These are phyloP conservation scores for Gloeopeniophorella convolvens DNA, from an alignment of 768 basidiomycete species.

Conservation along the genomic window DNA sequence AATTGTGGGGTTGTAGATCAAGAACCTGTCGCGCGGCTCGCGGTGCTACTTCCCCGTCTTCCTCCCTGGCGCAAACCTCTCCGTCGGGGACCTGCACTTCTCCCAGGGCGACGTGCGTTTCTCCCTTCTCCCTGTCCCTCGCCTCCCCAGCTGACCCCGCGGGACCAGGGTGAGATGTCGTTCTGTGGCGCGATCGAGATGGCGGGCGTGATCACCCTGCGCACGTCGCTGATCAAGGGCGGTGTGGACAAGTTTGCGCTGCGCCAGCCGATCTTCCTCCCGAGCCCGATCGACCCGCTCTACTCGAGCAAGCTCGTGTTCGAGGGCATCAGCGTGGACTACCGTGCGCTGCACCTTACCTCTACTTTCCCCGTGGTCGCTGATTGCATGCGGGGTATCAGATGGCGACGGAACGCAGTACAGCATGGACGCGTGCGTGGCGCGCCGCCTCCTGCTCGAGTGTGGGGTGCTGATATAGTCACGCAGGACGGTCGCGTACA, in stretches of 20 bases:
- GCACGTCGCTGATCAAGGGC: conserved; percentile 64
- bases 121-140: too few species aligned
- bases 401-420: conserved; percentile 72
- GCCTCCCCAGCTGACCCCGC: too few species aligned
- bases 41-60: conserved; percentile 76
- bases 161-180: conserved; percentile 24
- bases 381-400: too few species aligned
- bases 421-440: conserved; percentile 64
- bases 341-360: too few species aligned
- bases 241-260: conserved; percentile 69
- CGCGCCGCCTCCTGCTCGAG: not conserved
- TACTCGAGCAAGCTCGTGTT: conserved; percentile 75
- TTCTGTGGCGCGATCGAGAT: conserved; percentile 80
- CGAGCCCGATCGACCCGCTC: conserved; percentile 67
- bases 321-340: conserved; percentile 68
- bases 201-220: conserved; percentile 72
- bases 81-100: conserved; percentile 75
- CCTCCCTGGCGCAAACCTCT: conserved; percentile 66
- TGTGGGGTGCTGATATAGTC: not conserved
- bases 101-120: conserved; percentile 62
- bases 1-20: conserved; percentile 48
- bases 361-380: too few species aligned
- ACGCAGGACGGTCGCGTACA: conserved; percentile 63
- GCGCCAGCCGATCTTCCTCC: conserved; percentile 71
- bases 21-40: conserved; percentile 69